Base-by-base conservation (phyloP, 768 basidiomycete species). In the Suillus plorans region DNA sequence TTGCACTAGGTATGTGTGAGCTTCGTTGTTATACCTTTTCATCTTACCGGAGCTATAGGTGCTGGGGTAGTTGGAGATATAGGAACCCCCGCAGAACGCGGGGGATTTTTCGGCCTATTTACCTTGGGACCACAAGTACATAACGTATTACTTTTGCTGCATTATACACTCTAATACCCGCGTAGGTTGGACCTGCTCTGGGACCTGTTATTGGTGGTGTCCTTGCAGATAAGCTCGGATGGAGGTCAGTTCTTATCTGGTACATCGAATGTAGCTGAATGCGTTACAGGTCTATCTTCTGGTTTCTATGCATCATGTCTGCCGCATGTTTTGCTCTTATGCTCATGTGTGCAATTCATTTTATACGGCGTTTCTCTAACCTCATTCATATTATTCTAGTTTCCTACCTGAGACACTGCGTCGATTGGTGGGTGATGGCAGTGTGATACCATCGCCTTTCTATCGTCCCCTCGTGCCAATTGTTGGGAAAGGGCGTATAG, bases 11-110 rank as follows among this genome's bases (percentile, higher is more conserved):
- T 85, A 72, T 50, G 72, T 70, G 41, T 22, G 39, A 13, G 36
- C 16, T 6, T 45, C 14, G 8, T 42, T 36, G 18, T 8, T 5
- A 64, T 52, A 6, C 41, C 37, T 45, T 55, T 4, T 47, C 22
- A 25, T 44, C 60, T 65, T 16, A 71, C 14, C 13, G 25, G 16
- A 36, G 45, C 45, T 34, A 45, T 67, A 86, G 89, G 89, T 61
- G 86, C 89, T 41, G 94, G 94, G 6, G 86, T 91, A 7, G 84
- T 96, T 63, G 86, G 86, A 2, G 94, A 96, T 71, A 89, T 96
- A 34, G 84, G 91, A 6, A 83, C 83, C 2, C 87, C 85, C 0
- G 82, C 84, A 44, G 92, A 95, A 76, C 80, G 93, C 42, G 94
- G 90, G 20, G 84, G 86, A 8, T 92, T 88, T 75, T 83, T 87